Conservation (phyloP, 768 basidiomycete species). For the Amyloporia xantha region DNA sequence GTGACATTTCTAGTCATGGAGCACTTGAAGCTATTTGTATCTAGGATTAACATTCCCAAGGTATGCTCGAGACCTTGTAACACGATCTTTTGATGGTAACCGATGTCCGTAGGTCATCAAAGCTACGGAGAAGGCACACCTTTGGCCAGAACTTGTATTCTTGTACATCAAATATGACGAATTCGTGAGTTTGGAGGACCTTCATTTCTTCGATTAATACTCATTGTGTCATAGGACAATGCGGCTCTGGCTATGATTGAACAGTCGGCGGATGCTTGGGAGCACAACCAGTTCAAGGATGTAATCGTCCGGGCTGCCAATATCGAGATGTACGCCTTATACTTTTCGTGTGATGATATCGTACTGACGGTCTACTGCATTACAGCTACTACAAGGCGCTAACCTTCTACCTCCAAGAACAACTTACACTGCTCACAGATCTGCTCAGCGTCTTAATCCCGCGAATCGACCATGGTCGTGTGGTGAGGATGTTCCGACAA, state of each 20-base stretch:
- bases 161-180: conserved; percentile 98
- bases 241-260: conserved; percentile 99
- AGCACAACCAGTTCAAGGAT: conserved; percentile 99
- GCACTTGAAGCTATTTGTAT: conserved; percentile 92
- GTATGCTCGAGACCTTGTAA: conserved; percentile 22
- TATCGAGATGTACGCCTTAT: conserved; percentile 78
- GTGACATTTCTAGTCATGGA: conserved; percentile 74
- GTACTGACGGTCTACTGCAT: conserved; percentile 5
- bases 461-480: conserved; percentile 91
- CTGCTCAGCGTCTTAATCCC: conserved; percentile 88
- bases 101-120: conserved; percentile 66
- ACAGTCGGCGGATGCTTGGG: conserved; percentile 96
- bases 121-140: conserved; percentile 91
- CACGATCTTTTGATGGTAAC: background rate
- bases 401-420: conserved; percentile 90
- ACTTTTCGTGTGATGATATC: background rate
- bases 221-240: conserved; percentile 59
- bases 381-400: conserved; percentile 89
- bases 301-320: conserved; percentile 95
- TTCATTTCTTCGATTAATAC: background rate
- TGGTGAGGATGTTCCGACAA: conserved; percentile 92
- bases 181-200: conserved; percentile 46
- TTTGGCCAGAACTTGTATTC: conserved; percentile 98
- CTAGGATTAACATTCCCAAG: conserved; percentile 98
- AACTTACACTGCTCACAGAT: conserved; percentile 90